Conservation (phyloP, 2,329 filamentous ascomycete genomes). For the Thelonectria discophora region DNA sequence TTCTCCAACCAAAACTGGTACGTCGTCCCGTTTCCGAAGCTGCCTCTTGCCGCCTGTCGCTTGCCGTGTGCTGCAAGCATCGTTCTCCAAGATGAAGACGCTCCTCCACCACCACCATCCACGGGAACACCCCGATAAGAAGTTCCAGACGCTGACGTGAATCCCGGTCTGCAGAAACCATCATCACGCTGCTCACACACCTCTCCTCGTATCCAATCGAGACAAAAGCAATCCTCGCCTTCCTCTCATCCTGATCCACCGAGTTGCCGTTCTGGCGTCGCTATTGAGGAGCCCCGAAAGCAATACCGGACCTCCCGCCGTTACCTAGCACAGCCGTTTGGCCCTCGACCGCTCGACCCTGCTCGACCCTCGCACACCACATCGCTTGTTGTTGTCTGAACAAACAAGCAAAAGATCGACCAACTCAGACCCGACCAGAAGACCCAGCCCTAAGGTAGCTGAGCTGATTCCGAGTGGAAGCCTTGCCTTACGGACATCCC, state of each 20-base stretch:
- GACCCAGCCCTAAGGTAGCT: slow-evolving; percentile 18
- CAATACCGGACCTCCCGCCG: slow-evolving; percentile 34
- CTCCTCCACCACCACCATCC: slow-evolving; percentile 1
- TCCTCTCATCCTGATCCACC: slow-evolving; percentile 7
- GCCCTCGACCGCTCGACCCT: slow-evolving; percentile 16
- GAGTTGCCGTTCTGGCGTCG: slow-evolving; percentile 41
- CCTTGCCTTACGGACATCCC: slow-evolving; percentile 43
- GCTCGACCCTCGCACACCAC: slow-evolving; percentile 6
- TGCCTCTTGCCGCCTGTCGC: background rate
- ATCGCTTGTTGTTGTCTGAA: slow-evolving; percentile 8
- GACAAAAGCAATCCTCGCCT: slow-evolving; percentile 8
- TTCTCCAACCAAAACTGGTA: slow-evolving; percentile 25
- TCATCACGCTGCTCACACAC: slow-evolving; percentile 15
- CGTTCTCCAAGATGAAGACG: slow-evolving; percentile 4
- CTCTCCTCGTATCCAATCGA: slow-evolving; percentile 21
- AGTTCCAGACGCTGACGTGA: slow-evolving; percentile 19
- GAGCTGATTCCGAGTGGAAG: slow-evolving; percentile 27
- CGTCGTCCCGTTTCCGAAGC: slow-evolving; percentile 13
- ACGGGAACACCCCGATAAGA: slow-evolving; percentile 10
- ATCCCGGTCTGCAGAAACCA: slow-evolving; percentile 26
- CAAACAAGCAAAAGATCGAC: slow-evolving; percentile 1
- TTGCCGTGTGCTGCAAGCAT: slow-evolving; percentile 5
- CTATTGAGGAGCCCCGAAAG: slow-evolving; percentile 41
- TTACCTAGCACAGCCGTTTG: slow-evolving; percentile 28
- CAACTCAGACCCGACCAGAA: slow-evolving; percentile 5